phyloP scores from a whole-genome alignment of 371 early-diverging fungal species.

The Mucor saturninus region DNA sequence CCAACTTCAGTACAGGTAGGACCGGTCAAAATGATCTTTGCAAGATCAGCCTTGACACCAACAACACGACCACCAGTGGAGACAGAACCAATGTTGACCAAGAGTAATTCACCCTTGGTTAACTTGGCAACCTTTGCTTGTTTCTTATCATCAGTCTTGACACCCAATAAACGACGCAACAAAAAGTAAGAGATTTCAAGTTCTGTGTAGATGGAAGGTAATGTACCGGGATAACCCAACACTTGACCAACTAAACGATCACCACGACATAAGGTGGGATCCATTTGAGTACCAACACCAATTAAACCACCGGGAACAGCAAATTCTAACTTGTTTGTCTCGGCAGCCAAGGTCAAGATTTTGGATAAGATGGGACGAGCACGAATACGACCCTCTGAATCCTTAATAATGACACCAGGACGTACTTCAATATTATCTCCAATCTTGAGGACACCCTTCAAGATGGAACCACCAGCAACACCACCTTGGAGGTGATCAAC shows the following conservation, averaged over 20 bases:
- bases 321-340: slow-evolving; percentile 93
- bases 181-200: slow-evolving; percentile 97
- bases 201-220: slow-evolving; percentile 97
- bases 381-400: slow-evolving; percentile 85
- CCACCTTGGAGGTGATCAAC: slow-evolving; percentile 98
- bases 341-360: slow-evolving; percentile 94
- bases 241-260: slow-evolving; percentile 99
- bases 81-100: slow-evolving; percentile 99
- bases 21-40: slow-evolving; percentile 92
- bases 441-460: slow-evolving; percentile 94
- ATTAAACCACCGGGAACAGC: slow-evolving; percentile 99
- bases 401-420: slow-evolving; percentile 98
- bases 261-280: slow-evolving; percentile 98
- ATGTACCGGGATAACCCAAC: slow-evolving; percentile 93
- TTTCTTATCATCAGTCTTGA: slow-evolving; percentile 96
- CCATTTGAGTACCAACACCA: slow-evolving; percentile 99
- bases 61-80: slow-evolving; percentile 98
- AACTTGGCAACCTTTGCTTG: slow-evolving; percentile 95
- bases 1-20: slow-evolving; percentile 98
- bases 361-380: slow-evolving; percentile 95
- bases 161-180: slow-evolving; percentile 96
- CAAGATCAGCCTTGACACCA: slow-evolving; percentile 91
- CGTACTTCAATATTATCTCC: slow-evolving; percentile 99
- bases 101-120: slow-evolving; percentile 92
- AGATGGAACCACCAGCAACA: slow-evolving; percentile 99